Evolutionary conservation across 331 rosid species (phyloP).

Genomic region (Malus hybrid): DNA sequence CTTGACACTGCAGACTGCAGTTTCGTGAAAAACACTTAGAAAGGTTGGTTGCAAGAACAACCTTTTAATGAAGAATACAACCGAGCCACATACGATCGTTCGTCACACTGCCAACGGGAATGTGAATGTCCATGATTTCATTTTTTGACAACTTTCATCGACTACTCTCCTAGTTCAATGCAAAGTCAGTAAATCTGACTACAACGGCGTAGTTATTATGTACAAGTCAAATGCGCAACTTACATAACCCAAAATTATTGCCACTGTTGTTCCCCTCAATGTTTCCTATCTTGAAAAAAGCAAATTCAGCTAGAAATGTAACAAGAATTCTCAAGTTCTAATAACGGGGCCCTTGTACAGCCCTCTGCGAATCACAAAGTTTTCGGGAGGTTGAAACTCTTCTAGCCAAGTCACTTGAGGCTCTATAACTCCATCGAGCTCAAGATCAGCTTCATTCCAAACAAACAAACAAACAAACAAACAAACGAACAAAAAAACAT

Average conservation of each 20-base stretch:
- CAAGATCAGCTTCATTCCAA: constrained; percentile 38
- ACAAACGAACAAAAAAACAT: neutral
- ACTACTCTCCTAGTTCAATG: constrained; percentile 27
- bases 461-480: neutral
- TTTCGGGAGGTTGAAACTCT: constrained; percentile 82
- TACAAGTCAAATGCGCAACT: constrained; percentile 48
- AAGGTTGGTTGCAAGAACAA: neutral
- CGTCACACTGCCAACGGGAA: constrained; percentile 16
- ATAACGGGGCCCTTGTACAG: constrained; percentile 84
- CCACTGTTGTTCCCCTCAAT: constrained; percentile 26
- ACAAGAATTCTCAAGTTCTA: constrained; percentile 52
- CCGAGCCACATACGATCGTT: neutral
- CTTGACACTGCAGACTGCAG: too few relatives aligned
- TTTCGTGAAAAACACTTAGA: neutral
- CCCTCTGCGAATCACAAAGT: constrained; percentile 91
- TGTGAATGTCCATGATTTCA: constrained; percentile 3
- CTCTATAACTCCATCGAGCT: constrained; percentile 41
- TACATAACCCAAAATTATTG: constrained; percentile 34
- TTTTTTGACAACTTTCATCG: constrained; percentile 8
- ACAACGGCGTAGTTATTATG: constrained; percentile 36
- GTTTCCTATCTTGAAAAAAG: constrained; percentile 29
- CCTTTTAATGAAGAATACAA: neutral
- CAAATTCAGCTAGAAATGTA: constrained; percentile 32
- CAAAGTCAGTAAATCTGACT: constrained; percentile 30
- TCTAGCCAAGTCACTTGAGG: constrained; percentile 78